Conservation (phyloP, 208 protist genomes). For the Acanthamoeba sp. region DNA sequence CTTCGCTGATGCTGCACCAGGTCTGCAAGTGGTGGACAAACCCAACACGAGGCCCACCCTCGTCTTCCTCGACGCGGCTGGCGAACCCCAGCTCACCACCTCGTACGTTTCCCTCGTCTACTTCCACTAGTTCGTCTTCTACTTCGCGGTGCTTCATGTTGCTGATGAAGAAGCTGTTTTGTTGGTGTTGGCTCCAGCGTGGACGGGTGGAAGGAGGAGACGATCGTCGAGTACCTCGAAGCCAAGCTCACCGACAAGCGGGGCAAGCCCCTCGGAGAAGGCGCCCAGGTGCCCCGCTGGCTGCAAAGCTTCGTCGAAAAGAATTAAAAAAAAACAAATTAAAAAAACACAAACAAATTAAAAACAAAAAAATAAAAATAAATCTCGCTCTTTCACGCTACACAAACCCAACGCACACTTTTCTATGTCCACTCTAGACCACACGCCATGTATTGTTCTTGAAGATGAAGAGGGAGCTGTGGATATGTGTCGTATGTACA, state of each 20-base stretch:
- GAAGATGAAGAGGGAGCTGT: too few species aligned
- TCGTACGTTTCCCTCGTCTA: neutral
- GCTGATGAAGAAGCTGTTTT: neutral
- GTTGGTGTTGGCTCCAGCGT: neutral
- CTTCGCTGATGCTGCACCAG: neutral
- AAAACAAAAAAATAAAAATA: too few species aligned
- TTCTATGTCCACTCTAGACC: too few species aligned
- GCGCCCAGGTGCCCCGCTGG: too few species aligned
- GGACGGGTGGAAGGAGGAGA: constrained; percentile 42
- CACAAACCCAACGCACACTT: too few species aligned
- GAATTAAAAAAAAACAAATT: too few species aligned
- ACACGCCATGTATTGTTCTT: too few species aligned
- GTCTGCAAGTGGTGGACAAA: constrained; percentile 5
- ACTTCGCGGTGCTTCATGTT: neutral
- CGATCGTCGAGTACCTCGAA: neutral
- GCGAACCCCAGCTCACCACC: neutral
- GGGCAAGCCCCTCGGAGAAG: constrained; percentile 11
- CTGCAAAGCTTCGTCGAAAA: too few species aligned
- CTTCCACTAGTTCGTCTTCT: too few species aligned
- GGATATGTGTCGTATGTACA: too few species aligned
- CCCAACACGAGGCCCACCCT: neutral
- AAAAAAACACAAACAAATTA: too few species aligned
- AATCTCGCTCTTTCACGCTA: too few species aligned
- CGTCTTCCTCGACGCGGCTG: neutral
- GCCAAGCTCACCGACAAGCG: neutral